Conservation (phyloP, 2,329 filamentous ascomycete species). For the Sordariomycetes sp. region DNA sequence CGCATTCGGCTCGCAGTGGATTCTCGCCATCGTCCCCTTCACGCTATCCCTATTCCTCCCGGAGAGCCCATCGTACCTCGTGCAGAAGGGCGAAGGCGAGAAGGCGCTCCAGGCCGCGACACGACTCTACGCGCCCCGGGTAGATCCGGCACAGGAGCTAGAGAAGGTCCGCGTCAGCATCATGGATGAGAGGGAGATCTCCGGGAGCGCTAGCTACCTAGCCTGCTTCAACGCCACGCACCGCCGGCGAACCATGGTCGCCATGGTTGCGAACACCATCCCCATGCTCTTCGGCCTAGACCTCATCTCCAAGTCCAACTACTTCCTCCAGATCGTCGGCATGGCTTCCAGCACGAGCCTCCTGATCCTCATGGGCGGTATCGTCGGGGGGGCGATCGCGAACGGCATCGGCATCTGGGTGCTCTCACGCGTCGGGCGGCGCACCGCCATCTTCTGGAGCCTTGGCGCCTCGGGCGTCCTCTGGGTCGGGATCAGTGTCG, state of each 20-base stretch:
- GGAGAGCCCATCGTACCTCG: conserved; percentile 27
- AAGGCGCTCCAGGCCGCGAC: background rate
- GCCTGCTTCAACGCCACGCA: conserved; percentile 33
- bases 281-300: conserved; percentile 33
- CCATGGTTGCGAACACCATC: conserved; percentile 26
- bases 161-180: conserved; percentile 11
- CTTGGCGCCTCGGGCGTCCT: background rate
- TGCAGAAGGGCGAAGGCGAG: conserved; percentile 4
- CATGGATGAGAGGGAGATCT: background rate
- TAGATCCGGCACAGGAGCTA: conserved; percentile 8
- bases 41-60: conserved; percentile 32
- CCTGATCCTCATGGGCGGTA: conserved; percentile 32
- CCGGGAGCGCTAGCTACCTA: conserved; percentile 22
- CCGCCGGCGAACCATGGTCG: conserved; percentile 27
- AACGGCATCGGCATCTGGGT: conserved; percentile 33
- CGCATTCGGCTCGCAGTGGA: conserved; percentile 32
- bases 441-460: background rate
- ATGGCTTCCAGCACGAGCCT: conserved; percentile 20
- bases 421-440: conserved; percentile 9
- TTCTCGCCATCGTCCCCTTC: conserved; percentile 28
- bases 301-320: conserved; percentile 29
- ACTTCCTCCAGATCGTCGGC: conserved; percentile 24
- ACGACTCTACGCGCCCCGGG: background rate
- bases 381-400: conserved; percentile 30
- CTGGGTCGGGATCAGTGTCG: conserved; percentile 21